These are phyloP conservation scores for Cicer yamashitae DNA, from an alignment of 306 rosid species.

Conservation along the genomic window DNA sequence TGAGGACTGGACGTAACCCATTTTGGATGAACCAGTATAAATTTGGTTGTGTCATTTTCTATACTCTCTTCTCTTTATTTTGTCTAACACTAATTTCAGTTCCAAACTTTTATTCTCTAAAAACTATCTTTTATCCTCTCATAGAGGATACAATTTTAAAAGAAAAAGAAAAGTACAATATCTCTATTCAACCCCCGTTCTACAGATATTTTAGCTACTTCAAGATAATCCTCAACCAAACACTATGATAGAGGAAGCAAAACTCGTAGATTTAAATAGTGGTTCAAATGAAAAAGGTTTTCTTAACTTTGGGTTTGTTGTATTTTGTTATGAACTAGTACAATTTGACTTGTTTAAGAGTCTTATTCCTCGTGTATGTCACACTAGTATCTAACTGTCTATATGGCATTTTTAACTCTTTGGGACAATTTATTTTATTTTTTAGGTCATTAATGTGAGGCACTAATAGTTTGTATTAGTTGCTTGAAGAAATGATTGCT, in stretches of 20 bases:
- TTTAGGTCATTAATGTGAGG: conserved; percentile 6
- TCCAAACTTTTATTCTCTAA: too few relatives aligned
- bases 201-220: too few relatives aligned
- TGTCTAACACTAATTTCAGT: too few relatives aligned
- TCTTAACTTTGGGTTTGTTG: conserved; percentile 31
- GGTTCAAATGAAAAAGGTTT: conserved; percentile 76
- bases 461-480: conserved; percentile 18
- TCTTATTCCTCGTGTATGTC: conserved; percentile 76
- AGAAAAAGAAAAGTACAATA: too few relatives aligned
- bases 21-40: too few relatives aligned
- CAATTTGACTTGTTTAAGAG: conserved; percentile 54
- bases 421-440: neutral
- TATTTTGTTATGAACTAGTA: conserved; percentile 1
- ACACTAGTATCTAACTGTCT: neutral
- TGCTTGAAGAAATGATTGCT: neutral
- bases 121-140: too few relatives aligned
- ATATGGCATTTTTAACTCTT: conserved; percentile 30
- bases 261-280: conserved; percentile 69
- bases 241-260: conserved; percentile 68
- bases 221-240: conserved; percentile 48
- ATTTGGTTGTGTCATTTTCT: too few relatives aligned
- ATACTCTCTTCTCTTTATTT: too few relatives aligned
- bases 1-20: too few relatives aligned
- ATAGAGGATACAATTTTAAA: too few relatives aligned
- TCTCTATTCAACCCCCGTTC: too few relatives aligned